Evolutionary conservation across 371 early-diverging fungal species (phyloP).

Genomic region (Rhizopus microsporus): DNA sequence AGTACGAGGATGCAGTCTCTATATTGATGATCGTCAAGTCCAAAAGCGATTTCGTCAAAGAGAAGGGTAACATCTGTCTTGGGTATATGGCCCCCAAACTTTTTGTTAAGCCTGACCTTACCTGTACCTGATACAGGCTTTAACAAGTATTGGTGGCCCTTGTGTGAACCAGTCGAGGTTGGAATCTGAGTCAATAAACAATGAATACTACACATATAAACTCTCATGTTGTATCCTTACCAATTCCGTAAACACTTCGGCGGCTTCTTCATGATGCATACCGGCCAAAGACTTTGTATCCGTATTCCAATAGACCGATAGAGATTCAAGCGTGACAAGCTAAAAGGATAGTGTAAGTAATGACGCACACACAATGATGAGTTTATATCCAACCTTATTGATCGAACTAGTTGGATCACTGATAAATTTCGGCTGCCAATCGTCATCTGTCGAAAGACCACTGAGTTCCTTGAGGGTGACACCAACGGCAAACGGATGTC

Average conservation of each 20-base stretch:
- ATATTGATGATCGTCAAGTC: conserved; percentile 80
- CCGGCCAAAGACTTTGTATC: conserved; percentile 56
- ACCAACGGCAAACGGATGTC: conserved; percentile 75
- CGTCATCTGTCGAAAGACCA: conserved; percentile 77
- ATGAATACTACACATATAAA: background rate
- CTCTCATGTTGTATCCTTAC: conserved; percentile 15
- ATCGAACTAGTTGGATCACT: conserved; percentile 65
- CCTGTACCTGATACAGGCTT: conserved; percentile 85
- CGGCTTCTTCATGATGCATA: conserved; percentile 36
- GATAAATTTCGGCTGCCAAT: conserved; percentile 75
- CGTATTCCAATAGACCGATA: conserved; percentile 83
- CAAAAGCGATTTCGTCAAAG: conserved; percentile 83
- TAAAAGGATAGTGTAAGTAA: conserved; percentile 14
- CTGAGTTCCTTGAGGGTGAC: conserved; percentile 78
- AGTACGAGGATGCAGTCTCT: conserved; percentile 65
- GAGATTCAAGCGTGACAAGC: conserved; percentile 66
- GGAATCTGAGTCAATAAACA: conserved; percentile 33
- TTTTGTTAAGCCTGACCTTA: conserved; percentile 62
- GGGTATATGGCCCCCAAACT: conserved; percentile 43
- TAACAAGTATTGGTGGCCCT: conserved; percentile 67
- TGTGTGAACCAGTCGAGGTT: conserved; percentile 16
- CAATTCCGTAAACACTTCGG: conserved; percentile 29
- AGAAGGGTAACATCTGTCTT: conserved; percentile 58
- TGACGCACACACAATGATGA: too few species aligned
- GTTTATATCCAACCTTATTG: conserved; percentile 53